Evolutionary conservation across 192 early-diverging fungal species (phyloP), one percentile per base, ranked within the genome.

Genomic region (Backusella luteola): DNA sequence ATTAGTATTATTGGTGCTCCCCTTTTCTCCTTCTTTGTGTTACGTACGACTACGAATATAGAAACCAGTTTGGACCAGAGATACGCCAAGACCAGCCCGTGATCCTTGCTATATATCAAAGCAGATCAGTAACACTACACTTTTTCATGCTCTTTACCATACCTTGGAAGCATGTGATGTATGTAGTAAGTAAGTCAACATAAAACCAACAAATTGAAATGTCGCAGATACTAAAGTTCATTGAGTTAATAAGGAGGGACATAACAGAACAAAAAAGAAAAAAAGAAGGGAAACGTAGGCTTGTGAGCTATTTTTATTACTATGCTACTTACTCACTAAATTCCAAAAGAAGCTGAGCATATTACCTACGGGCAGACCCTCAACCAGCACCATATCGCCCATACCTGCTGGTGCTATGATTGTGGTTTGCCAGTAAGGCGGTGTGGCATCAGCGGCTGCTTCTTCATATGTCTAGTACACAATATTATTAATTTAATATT

Each of bases 331-430:
- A 88, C 87, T 85, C 12, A 94, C 76, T 86, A 96, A 88, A 81
- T 95, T 96, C 76, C 94, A 92, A 26, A 94, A 59, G 76, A 96
- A 95, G 49, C 91, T 81, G 42, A 94, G 86, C 15, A 91, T 73
- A 56, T 89, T 89, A 8, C 97, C 97, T 8, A 96, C 95, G 3
- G 97, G 95, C 73, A 98, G 73, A 14, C 97, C 95, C 72, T 98
- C 97, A 11, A 98, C 91, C 7, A 97, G 81, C 4, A 98, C 81
- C 79, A 96, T 91, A 66, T 95, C 97, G 46, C 94, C 94, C 77
- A 93, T 90, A 26, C 82, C 79, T 14, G 90, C 90, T 38, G 91
- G 86, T 11, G 90, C 84, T 71, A 94, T 88, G 9, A 93, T 87
- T 12, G 94, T 92, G 0, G 94, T 93, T 81, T 94, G 91, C 82